These are phyloP conservation scores for Penicillium maclennaniae DNA, from an alignment of 495 filamentous ascomycete species.

Conservation along the genomic window DNA sequence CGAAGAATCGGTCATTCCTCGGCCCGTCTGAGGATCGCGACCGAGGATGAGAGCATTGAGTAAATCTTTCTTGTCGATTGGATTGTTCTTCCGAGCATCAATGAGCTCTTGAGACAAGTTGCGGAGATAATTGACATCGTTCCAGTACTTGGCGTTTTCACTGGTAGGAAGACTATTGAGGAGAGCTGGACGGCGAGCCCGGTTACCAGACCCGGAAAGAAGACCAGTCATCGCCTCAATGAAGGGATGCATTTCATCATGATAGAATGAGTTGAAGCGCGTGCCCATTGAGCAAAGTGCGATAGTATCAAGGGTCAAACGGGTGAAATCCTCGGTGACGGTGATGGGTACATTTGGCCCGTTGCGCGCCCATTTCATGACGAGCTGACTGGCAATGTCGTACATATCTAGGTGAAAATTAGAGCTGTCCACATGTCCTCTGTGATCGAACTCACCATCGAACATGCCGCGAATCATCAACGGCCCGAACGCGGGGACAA, in stretches of 20 bases:
- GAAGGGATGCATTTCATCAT: slow-evolving; percentile 63
- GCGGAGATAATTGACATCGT: slow-evolving; percentile 54
- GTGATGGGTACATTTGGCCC: slow-evolving; percentile 54
- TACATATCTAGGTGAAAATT: slow-evolving; percentile 55
- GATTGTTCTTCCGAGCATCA: slow-evolving; percentile 52
- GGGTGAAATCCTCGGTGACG: slow-evolving; percentile 69
- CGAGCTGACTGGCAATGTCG: slow-evolving; percentile 66
- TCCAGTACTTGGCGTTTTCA: slow-evolving; percentile 53
- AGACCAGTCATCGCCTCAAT: slow-evolving; percentile 60
- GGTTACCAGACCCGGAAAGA: slow-evolving; percentile 51
- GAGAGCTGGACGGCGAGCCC: slow-evolving; percentile 50
- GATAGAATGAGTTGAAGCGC: slow-evolving; percentile 74
- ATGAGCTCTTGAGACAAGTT: slow-evolving; percentile 57
- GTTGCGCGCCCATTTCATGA: slow-evolving; percentile 69
- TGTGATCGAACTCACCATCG: slow-evolving; percentile 30
- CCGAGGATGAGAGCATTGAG: slow-evolving; percentile 67
- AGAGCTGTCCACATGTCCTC: not conserved
- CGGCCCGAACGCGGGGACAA: slow-evolving; percentile 67
- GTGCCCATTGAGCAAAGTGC: slow-evolving; percentile 70
- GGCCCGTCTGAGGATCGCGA: slow-evolving; percentile 62
- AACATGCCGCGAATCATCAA: slow-evolving; percentile 67
- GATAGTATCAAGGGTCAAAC: slow-evolving; percentile 68
- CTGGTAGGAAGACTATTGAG: slow-evolving; percentile 46
- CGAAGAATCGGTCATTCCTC: slow-evolving; percentile 54
- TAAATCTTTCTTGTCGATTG: slow-evolving; percentile 61